Base-by-base conservation (phyloP, 306 rosid genomes). In the Rosa rugosa region DNA sequence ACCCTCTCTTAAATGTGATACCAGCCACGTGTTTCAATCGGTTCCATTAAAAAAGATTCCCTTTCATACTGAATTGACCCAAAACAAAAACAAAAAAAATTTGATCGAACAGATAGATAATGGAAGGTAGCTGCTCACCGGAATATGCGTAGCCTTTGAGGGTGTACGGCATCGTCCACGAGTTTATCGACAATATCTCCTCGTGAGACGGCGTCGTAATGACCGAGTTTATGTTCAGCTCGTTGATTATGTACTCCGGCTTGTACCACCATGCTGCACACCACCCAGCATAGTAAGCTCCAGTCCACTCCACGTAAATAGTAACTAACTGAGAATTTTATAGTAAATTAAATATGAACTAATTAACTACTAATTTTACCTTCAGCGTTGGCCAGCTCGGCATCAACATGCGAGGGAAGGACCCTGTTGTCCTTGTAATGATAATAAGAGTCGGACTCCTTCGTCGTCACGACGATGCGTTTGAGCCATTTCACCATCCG, bases 261-360 rank as follows among this genome's bases (percentile, higher is more conserved):
- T 89, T 94, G 81, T 91, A 94, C 98, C 98, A 94, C 98, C 97
- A 94, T 2, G 87, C 98, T 93, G 84, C 90, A 81, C 41, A 31
- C 2, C 50, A 77, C 16, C 31, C 17, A 25, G 34, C 11, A 38
- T 8, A 16, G n/a, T 16, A 44, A 44, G 40, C 71, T 51, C 23
- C 59, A 53, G 1, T 51, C 9, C 59, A 53, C 4, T 51, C 9
- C 20, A 41, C 40, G 42, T 7, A n/a, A 36, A 50, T 51, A 5
- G 22, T 51, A 51, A 51, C 8, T 17, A 1, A 16, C n/a, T 50
- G n/a, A n/a, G n/a, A n/a, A n/a, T n/a, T n/a, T n/a, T n/a, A n/a
- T n/a, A n/a, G n/a, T n/a, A n/a, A n/a, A n/a, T n/a, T n/a, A n/a
- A n/a, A n/a, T n/a, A 54, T 11, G 9, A n/a, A 57, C 34, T 53